Evolutionary conservation across 2,329 filamentous ascomycete genomes (phyloP), one percentile per base, ranked within the genome.

Genomic region (Epichloe festucae): DNA sequence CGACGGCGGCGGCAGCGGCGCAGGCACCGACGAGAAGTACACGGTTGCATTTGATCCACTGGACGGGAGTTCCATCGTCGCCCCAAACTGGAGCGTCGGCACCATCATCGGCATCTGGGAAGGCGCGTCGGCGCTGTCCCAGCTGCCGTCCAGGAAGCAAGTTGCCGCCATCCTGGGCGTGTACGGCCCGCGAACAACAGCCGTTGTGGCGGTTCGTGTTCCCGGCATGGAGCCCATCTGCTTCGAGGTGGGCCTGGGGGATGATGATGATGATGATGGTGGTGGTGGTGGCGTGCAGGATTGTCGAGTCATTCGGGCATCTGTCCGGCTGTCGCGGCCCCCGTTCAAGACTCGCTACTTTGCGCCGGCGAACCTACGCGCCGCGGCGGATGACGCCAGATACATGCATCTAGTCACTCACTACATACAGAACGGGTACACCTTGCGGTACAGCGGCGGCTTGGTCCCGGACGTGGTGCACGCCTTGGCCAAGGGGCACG

Each of bases 11-110:
- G 23, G 23, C 23, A 3, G 27, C 27, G 7, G 27, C 27, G 7
- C 27, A 8, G 27, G 27, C 27, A 31, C 27, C 27, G 0, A 8
- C 27, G 27, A 8, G 27, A 31, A 31, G 27, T 83, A 83, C 63
- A 75, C 78, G 0, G 64, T 82, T 8, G 79, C 78, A 0, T 84
- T 83, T 57, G 80, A 84, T 57, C 80, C 80, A 0, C 71, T 84
- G 0, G 80, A 84, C 56, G 80, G 80, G 11, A 79, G 75, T 62
- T 82, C 76, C 55, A 79, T 80, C 58, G 78, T 80, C 43, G 74
- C 69, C 0, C 70, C 77, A 1, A 79, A 79, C 59, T 80, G 76
- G 76, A 70, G 74, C 0, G 77, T 80, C 8, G 77, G 77, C 21
- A 73, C 78, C 46, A 83, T 84, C 54, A 64, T 81, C 15, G 79